Conservation (phyloP, 2,329 filamentous ascomycete genomes). For the Graphilbum sp. region DNA sequence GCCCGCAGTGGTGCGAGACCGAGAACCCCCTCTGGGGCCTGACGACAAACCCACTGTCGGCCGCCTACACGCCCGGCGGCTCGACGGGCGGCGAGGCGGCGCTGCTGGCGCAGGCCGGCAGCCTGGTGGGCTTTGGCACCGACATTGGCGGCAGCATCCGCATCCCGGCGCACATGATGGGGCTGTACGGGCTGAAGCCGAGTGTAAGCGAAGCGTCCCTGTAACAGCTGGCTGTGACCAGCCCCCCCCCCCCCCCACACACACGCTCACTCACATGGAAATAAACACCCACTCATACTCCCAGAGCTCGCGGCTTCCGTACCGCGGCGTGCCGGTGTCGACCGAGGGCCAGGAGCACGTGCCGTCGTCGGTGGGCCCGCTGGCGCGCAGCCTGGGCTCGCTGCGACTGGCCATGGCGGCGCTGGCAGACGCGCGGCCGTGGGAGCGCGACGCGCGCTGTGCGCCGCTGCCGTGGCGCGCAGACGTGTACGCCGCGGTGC, state of each 20-base stretch:
- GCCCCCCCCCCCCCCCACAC: too few relatives aligned
- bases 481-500: slow-evolving; percentile 23
- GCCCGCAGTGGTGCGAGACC: slow-evolving; percentile 14
- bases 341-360: slow-evolving; percentile 9
- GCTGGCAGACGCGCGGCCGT: slow-evolving; percentile 41
- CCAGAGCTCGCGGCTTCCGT: slow-evolving; percentile 29
- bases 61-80: slow-evolving; percentile 17
- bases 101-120: slow-evolving; percentile 18
- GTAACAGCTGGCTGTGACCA: too few relatives aligned
- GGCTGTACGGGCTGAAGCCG: slow-evolving; percentile 17
- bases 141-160: slow-evolving; percentile 16
- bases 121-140: slow-evolving; percentile 28
- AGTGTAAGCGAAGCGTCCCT: too few relatives aligned
- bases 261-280: too few relatives aligned
- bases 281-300: too few relatives aligned
- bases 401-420: slow-evolving; percentile 35
- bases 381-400: slow-evolving; percentile 38
- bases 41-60: slow-evolving; percentile 18
- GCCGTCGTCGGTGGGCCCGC: slow-evolving; percentile 44
- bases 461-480: slow-evolving; percentile 41
- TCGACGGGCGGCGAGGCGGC: slow-evolving; percentile 22
- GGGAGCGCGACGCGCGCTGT: slow-evolving; percentile 49
- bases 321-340: slow-evolving; percentile 30
- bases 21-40: slow-evolving; percentile 20
- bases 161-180: slow-evolving; percentile 17